phyloP scores from a whole-genome alignment of 345 rosid genomes.

The Cardiospermum halicacabum region DNA sequence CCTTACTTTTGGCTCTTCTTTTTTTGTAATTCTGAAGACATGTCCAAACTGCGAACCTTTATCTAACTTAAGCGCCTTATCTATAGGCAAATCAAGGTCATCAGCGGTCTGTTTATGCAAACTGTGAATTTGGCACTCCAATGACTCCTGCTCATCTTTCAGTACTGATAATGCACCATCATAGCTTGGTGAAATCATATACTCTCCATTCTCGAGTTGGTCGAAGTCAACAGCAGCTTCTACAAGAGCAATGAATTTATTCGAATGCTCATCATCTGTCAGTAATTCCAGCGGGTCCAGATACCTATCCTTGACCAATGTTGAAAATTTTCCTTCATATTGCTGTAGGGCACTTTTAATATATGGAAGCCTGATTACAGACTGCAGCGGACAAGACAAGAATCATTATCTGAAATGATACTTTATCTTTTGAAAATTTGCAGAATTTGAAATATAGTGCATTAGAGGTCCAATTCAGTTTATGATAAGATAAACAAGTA shows the following conservation, averaged over 20 bases:
- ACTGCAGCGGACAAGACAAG: conserved; percentile 51
- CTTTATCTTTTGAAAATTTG: too few relatives aligned
- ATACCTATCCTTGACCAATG: conserved; percentile 62
- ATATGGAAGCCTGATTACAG: conserved; percentile 79
- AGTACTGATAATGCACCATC: conserved; percentile 62
- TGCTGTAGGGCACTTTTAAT: conserved; percentile 65
- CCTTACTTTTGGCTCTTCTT: conserved; percentile 96
- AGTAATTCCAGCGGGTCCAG: conserved; percentile 43
- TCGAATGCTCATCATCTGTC: conserved; percentile 72
- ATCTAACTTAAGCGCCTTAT: conserved; percentile 85
- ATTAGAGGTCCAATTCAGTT: conserved; percentile 1
- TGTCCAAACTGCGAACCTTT: conserved; percentile 92
- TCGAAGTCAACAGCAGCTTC: conserved; percentile 88
- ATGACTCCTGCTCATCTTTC: conserved; percentile 67
- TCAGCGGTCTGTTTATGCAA: conserved; percentile 80
- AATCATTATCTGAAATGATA: too few relatives aligned
- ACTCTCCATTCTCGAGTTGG: conserved; percentile 93
- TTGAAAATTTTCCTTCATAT: conserved; percentile 60
- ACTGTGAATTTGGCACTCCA: conserved; percentile 70
- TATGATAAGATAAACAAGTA: not conserved
- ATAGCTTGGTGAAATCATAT: conserved; percentile 90
- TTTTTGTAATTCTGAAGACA: conserved; percentile 95
- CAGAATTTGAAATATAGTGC: not conserved
- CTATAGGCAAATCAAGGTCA: conserved; percentile 80
- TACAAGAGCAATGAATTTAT: conserved; percentile 74